Percentiles rank a stretch among this genome's conserved stretches.
Conservation (phyloP, 2,329 filamentous ascomycete genomes). For the Penicillium sp. region DNA sequence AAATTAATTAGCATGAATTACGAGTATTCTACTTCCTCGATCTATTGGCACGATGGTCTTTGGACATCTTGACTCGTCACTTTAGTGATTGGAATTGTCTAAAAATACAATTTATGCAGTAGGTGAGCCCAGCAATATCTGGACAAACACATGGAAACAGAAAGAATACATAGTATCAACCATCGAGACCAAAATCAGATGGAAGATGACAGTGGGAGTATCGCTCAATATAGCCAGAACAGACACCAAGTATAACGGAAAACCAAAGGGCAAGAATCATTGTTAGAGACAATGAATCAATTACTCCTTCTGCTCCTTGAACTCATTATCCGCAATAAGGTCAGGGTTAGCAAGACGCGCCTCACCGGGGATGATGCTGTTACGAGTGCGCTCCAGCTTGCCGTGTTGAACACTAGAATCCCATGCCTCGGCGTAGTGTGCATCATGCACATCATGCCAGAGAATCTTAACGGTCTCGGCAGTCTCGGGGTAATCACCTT, state of each 20-base stretch:
- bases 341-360: slow-evolving; percentile 13
- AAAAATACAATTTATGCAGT: slow-evolving; percentile 32
- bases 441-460: slow-evolving; percentile 49
- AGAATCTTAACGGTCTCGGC: slow-evolving; percentile 43
- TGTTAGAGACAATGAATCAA: not conserved
- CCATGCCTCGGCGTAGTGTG: slow-evolving; percentile 44
- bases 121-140: slow-evolving; percentile 11
- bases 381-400: slow-evolving; percentile 37
- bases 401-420: slow-evolving; percentile 46
- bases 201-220: slow-evolving; percentile 16
- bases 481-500: slow-evolving; percentile 27
- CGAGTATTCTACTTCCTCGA: not conserved
- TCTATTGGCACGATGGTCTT: not conserved
- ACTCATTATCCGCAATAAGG: slow-evolving; percentile 24
- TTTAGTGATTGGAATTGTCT: slow-evolving; percentile 19
- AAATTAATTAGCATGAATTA: not conserved
- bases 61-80: slow-evolving; percentile 11
- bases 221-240: slow-evolving; percentile 7
- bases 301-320: slow-evolving; percentile 26
- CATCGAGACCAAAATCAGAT: slow-evolving; percentile 11
- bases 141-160: slow-evolving; percentile 12
- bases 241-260: slow-evolving; percentile 3
- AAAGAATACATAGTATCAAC: slow-evolving; percentile 17
- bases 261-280: slow-evolving; percentile 4
- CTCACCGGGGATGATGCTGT: slow-evolving; percentile 39